A percentile compares a stretch with the other conserved stretches of the same genome.
Evolutionary conservation across 208 protist species (phyloP).

Genomic region (Leishmania major): DNA sequence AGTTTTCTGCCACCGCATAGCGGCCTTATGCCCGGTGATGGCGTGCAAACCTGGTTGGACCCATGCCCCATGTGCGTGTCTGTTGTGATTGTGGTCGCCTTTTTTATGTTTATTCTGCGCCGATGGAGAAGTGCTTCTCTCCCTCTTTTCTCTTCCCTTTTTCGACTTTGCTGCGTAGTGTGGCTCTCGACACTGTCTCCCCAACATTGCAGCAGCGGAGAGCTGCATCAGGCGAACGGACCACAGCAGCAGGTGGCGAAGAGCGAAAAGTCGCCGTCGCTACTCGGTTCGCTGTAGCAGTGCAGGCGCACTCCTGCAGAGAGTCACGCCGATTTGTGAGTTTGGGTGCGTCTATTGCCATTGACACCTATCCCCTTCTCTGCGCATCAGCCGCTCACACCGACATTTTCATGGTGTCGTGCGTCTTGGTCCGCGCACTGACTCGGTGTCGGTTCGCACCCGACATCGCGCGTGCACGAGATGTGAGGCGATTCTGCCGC

Average conservation of each 20-base stretch:
- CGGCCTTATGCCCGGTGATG: not conserved
- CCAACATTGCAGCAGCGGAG: not conserved
- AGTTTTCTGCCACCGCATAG: not conserved
- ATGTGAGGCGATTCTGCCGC: not conserved
- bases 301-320: not conserved
- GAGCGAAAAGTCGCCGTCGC: not conserved
- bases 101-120: not conserved
- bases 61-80: not conserved
- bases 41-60: no score
- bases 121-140: not conserved
- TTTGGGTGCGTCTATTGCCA: not conserved
- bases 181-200: not conserved
- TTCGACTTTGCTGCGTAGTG: not conserved
- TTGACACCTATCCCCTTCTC: not conserved
- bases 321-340: not conserved
- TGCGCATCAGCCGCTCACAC: not conserved
- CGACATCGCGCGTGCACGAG: not conserved
- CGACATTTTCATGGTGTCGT: not conserved
- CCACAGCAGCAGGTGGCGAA: not conserved
- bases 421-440: not conserved
- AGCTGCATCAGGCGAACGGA: not conserved
- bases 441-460: not conserved
- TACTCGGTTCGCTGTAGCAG: not conserved
- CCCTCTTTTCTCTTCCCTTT: not conserved
- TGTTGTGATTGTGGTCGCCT: not conserved